Evolutionary conservation across 2,329 filamentous ascomycete genomes (phyloP), one percentile per base, ranked within the genome.

Genomic region (Aspergillus sergii): DNA sequence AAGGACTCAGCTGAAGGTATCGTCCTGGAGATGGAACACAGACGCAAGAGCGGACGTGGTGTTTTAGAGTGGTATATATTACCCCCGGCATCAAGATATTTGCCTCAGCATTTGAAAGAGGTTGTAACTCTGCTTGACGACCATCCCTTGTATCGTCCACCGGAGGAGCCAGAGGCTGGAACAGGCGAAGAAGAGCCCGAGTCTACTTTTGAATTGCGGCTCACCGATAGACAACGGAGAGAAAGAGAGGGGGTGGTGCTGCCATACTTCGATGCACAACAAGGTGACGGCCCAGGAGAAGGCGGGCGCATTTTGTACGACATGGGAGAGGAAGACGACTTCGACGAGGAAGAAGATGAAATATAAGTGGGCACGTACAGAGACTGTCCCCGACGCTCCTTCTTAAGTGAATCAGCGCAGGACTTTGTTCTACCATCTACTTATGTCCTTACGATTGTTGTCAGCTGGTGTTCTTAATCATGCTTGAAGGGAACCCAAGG

Each of bases 221-320:
- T 99, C 63, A 98, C 94, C 21, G 94, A 97, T 63, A 93, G 95
- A 81, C 95, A 99, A 81, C 86, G 91, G 70, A 84, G 85, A 67
- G 94, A 96, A 57, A 83, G 95, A 30, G 94, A 97, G 72, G 92
- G 91, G 0, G 92, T 99, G 10, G 91, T 98, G 46, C 76, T 98
- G 77, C 95, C 95, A 19, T 98, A 99, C 76, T 97, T 96, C 78
- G 95, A 99, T 81, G 95, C 95, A 28, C 95, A 99, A 84, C 92
- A 88, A 59, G 90, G 77, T 16, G 78, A 82, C 62, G 86, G 85
- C 5, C 82, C 87, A 0, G 94, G 94, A 0, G 93, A 96, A 72
- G 94, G 95, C 5, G 95, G 95, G 0, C 86, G 94, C 64, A 99
- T 99, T 68, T 75, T 99, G 72, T 99, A 99, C 76, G 94, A 98